Base-by-base conservation (phyloP, 192 early-diverging fungal genomes). In the Glomus cerebriforme region DNA sequence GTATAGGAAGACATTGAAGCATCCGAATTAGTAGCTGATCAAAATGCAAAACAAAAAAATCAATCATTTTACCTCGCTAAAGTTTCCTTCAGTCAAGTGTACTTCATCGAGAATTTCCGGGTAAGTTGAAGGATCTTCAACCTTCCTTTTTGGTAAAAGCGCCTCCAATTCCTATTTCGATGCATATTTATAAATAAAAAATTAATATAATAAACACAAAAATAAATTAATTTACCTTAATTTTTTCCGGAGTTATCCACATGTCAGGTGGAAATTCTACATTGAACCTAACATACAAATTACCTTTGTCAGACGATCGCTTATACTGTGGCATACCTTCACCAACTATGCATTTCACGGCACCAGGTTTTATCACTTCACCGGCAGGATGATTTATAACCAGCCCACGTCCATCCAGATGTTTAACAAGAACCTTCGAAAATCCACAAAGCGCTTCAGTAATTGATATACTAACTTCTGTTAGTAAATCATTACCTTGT, bases 401-500 rank as follows among this genome's bases (percentile, higher is more conserved):
- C 26, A 99, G 85, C 12, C 91, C 90, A 24, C 95, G 91, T 77
- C 96, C 95, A 73, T 99, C 97, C 27, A 99, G 75, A 81, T 99
- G 96, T 19, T 85, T 90, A 35, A 98, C 35, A 79, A 95, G 82
- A 26, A 91, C 84, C 65, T 91, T 93, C 24, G 91, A 88, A 80
- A 98, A 97, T 79, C 98, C 98, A 63, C 93, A 94, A 15, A 99
- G 89, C 0, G 97, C 97, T 70, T 97, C 97, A 1, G 91, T 89
- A 64, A 99, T 86, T 34, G 96, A 87, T 60, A 99, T 95, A 34
- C 90, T 92, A 34, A 92, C 91, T 43, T 91, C 89, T 80, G 90
- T 90, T 47, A 92, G 87, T 63, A 99, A 86, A 83, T 98, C 94
- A 34, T 91, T 87, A 17, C 93, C 96, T 67, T 89, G 85, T 43